phyloP scores from a whole-genome alignment of 257 asterid species.

The Linaria vulgaris region DNA sequence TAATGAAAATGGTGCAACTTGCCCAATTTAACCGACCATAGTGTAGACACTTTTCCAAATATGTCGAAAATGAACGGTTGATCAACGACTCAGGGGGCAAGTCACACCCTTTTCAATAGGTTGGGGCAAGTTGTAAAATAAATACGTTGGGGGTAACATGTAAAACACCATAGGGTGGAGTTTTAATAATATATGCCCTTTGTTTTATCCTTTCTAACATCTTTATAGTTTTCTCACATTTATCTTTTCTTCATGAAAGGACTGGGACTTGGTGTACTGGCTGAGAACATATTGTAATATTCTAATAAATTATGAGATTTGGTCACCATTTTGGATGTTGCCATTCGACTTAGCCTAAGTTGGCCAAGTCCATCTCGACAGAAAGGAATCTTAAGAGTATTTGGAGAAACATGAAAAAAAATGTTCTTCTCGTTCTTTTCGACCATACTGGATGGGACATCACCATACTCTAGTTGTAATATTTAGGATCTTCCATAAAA shows the following conservation, averaged over 20 bases:
- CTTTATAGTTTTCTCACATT: background rate
- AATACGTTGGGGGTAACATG: too few relatives aligned
- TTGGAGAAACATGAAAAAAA: conserved; percentile 5
- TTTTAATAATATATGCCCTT: too few relatives aligned
- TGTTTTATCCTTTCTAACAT: too few relatives aligned
- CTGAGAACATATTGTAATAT: conserved; percentile 7
- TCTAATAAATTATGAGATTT: background rate
- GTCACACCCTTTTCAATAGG: too few relatives aligned
- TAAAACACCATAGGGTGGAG: too few relatives aligned
- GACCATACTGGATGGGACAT: background rate
- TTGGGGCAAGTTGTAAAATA: too few relatives aligned
- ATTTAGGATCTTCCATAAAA: conserved; percentile 20
- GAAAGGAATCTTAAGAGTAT: background rate
- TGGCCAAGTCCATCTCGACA: background rate
- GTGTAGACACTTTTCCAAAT: too few relatives aligned
- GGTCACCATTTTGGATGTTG: background rate
- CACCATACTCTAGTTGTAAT: background rate
- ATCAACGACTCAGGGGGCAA: too few relatives aligned
- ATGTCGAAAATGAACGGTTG: too few relatives aligned
- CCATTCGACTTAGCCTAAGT: conserved; percentile 1
- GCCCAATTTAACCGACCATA: too few relatives aligned
- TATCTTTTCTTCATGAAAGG: conserved; percentile 3
- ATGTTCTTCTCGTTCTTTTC: conserved; percentile 1
- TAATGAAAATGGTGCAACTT: too few relatives aligned
- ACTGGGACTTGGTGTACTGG: background rate